Evolutionary conservation across 768 basidiomycete genomes (phyloP).

Genomic region (Hygrophoropsis aurantiaca): DNA sequence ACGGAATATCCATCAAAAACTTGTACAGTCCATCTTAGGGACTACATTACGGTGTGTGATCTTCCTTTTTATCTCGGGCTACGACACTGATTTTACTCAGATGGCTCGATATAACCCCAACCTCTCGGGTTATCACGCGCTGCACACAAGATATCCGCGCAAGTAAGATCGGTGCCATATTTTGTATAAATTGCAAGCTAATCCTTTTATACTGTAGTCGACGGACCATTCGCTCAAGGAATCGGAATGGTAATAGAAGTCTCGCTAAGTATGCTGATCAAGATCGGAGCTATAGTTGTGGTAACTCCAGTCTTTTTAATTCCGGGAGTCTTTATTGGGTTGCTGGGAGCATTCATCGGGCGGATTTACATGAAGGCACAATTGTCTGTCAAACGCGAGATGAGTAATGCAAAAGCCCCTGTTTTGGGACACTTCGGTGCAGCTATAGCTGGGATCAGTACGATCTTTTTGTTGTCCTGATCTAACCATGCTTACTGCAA

Average conservation of each 20-base stretch:
- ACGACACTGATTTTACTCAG: constrained; percentile 34
- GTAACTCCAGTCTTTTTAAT: constrained; percentile 40
- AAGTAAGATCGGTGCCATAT: constrained; percentile 14
- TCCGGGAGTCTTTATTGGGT: constrained; percentile 33
- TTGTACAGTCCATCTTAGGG: constrained; percentile 54
- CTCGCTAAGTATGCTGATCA: constrained; percentile 32
- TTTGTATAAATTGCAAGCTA: background rate
- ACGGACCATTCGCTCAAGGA: constrained; percentile 29
- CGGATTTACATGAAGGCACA: constrained; percentile 57
- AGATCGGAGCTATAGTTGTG: constrained; percentile 35
- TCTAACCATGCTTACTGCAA: background rate
- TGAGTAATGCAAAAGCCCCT: constrained; percentile 50
- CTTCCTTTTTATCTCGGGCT: constrained; percentile 16
- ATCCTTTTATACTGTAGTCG: constrained; percentile 21
- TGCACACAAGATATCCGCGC: constrained; percentile 62
- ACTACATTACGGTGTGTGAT: constrained; percentile 60
- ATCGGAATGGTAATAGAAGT: constrained; percentile 30
- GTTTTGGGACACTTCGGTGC: constrained; percentile 52
- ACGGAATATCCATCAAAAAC: constrained; percentile 47
- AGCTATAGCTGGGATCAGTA: constrained; percentile 49
- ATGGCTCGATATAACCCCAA: constrained; percentile 51
- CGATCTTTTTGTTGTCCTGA: constrained; percentile 5
- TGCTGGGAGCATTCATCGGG: constrained; percentile 43
- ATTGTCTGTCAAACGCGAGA: constrained; percentile 54
- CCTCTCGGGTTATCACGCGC: constrained; percentile 61